Percentiles rank a stretch among this genome's conserved stretches.
These are phyloP conservation scores for Sclerotiophoma versabilis DNA, from an alignment of 2,329 filamentous ascomycete genomes.

Conservation along the genomic window DNA sequence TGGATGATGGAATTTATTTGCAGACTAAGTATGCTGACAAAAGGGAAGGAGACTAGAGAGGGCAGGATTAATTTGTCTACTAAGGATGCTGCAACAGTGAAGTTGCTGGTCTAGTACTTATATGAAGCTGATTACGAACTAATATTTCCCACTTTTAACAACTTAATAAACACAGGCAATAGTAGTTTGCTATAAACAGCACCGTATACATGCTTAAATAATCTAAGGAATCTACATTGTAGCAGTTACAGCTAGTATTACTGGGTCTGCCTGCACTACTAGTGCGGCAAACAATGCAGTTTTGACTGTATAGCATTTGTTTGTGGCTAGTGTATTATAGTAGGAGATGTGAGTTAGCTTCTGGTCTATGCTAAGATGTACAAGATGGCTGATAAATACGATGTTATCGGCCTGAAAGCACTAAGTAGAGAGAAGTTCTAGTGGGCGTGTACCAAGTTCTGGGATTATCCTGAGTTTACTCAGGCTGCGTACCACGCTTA, in stretches of 20 bases:
- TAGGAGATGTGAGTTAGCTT: background rate
- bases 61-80: background rate
- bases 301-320: background rate
- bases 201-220: background rate
- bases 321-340: background rate
- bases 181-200: background rate
- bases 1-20: background rate
- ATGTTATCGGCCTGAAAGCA: constrained; percentile 15
- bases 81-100: background rate
- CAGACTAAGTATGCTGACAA: background rate
- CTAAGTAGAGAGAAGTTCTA: constrained; percentile 18
- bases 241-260: background rate
- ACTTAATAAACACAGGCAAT: background rate
- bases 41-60: background rate
- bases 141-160: background rate
- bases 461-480: constrained; percentile 30
- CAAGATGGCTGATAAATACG: constrained; percentile 21
- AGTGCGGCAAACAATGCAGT: background rate
- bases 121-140: background rate
- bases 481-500: constrained; percentile 33
- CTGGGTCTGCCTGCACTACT: background rate
- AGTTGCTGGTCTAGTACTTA: background rate
- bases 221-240: background rate
- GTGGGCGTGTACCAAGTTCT: constrained; percentile 6
- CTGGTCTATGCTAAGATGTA: constrained; percentile 22